phyloP scores from a whole-genome alignment of 202 grass and related monocot species.

The Alloteropsis angusta region DNA sequence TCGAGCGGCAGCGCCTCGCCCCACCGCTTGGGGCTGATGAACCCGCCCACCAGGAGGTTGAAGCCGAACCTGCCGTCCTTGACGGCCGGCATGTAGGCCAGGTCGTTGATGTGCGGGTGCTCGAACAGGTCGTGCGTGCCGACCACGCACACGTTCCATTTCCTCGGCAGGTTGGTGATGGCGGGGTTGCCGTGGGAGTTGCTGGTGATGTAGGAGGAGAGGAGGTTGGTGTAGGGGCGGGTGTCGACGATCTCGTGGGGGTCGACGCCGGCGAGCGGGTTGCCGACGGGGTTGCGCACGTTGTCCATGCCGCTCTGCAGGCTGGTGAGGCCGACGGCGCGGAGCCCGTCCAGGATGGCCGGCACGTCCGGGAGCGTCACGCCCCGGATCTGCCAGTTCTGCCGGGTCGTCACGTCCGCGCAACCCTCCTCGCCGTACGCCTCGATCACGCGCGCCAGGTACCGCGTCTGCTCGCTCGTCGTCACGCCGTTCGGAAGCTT shows the following conservation, averaged over 20 bases:
- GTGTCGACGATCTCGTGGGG: slow-evolving; percentile 92
- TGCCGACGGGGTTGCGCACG: slow-evolving; percentile 93
- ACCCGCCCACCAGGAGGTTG: slow-evolving; percentile 84
- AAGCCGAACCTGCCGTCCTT: slow-evolving; percentile 73
- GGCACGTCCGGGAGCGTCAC: slow-evolving; percentile 80
- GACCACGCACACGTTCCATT: slow-evolving; percentile 86
- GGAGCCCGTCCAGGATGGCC: slow-evolving; percentile 67
- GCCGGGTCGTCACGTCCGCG: slow-evolving; percentile 88
- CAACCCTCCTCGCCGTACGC: slow-evolving; percentile 76
- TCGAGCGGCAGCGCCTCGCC: slow-evolving; percentile 80
- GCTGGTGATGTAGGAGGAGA: slow-evolving; percentile 71
- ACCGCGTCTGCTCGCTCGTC: slow-evolving; percentile 95
- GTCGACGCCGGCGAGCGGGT: slow-evolving; percentile 86
- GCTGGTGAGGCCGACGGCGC: slow-evolving; percentile 76
- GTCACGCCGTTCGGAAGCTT: slow-evolving; percentile 96
- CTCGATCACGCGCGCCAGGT: slow-evolving; percentile 78
- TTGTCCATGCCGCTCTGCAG: slow-evolving; percentile 99
- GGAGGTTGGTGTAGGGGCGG: slow-evolving; percentile 76
- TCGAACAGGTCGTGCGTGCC: slow-evolving; percentile 78
- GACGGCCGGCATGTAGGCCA: slow-evolving; percentile 69
- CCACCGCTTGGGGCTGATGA: slow-evolving; percentile 86
- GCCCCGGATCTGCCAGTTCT: slow-evolving; percentile 99
- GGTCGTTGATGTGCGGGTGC: slow-evolving; percentile 88
- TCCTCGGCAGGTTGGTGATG: slow-evolving; percentile 88
- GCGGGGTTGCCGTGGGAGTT: slow-evolving; percentile 61